These are phyloP conservation scores for Colletotrichum sublineola DNA, from an alignment of 2,329 filamentous ascomycete genomes.

Conservation along the genomic window DNA sequence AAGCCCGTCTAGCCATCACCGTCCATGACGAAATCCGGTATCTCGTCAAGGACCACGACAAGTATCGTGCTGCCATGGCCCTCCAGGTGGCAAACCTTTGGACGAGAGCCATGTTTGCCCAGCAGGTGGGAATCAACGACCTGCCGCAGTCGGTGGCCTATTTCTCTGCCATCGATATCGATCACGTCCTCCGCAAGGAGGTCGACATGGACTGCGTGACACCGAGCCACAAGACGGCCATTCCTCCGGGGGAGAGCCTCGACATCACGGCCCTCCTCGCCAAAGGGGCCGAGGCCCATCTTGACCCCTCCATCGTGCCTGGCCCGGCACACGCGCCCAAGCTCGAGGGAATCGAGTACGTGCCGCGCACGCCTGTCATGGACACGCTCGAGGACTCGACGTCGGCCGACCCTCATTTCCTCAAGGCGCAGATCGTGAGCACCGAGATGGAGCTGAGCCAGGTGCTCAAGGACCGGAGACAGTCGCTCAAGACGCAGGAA, in stretches of 20 bases:
- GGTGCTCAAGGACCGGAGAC: conserved; percentile 74
- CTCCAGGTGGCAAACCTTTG: conserved; percentile 94
- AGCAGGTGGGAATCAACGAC: conserved; percentile 96
- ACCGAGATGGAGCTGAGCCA: conserved; percentile 80
- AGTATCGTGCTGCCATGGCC: conserved; percentile 91
- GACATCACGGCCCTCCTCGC: conserved; percentile 84
- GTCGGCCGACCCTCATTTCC: conserved; percentile 69
- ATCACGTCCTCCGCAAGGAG: conserved; percentile 95
- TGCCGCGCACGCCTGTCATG: conserved; percentile 83
- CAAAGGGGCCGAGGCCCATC: conserved; percentile 75
- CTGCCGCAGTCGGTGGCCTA: conserved; percentile 94
- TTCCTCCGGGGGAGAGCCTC: conserved; percentile 86
- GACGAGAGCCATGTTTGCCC: conserved; percentile 97
- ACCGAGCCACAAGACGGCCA: conserved; percentile 83
- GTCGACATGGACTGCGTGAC: conserved; percentile 98
- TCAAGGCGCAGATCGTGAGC: conserved; percentile 86
- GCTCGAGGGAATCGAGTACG: conserved; percentile 75
- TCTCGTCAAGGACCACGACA: conserved; percentile 85
- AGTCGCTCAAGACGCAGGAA: conserved; percentile 47
- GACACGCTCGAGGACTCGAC: conserved; percentile 69
- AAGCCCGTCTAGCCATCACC: conserved; percentile 89
- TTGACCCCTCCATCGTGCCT: conserved; percentile 76
- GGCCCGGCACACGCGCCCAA: conserved; percentile 64
- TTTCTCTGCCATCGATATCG: conserved; percentile 95
- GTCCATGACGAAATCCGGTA: conserved; percentile 99